phyloP scores from a whole-genome alignment of 2,329 filamentous ascomycete species.

The Plenodomus lindquistii region DNA sequence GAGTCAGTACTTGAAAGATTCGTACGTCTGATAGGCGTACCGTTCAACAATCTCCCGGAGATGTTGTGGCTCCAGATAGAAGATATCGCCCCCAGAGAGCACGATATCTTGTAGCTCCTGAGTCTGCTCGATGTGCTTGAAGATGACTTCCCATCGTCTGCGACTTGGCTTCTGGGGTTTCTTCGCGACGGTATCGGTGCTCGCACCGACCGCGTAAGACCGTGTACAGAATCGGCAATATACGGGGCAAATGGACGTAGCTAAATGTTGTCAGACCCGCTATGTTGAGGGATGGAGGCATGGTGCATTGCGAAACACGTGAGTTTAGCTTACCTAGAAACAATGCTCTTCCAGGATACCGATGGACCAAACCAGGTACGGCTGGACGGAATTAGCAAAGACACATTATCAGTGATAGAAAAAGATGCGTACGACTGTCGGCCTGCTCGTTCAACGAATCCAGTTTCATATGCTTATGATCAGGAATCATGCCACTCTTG shows the following conservation, averaged over 20 bases:
- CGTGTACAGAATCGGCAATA: slow-evolving; percentile 68
- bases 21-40: slow-evolving; percentile 9
- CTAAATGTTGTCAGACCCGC: slow-evolving; percentile 24
- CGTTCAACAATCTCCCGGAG: slow-evolving; percentile 58
- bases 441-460: slow-evolving; percentile 63
- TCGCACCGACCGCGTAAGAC: slow-evolving; percentile 60
- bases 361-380: slow-evolving; percentile 62
- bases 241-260: slow-evolving; percentile 63
- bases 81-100: slow-evolving; percentile 66
- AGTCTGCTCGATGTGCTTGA: slow-evolving; percentile 59
- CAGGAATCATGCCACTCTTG: slow-evolving; percentile 55
- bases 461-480: slow-evolving; percentile 59
- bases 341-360: slow-evolving; percentile 66
- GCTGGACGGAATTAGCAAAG: slow-evolving; percentile 28
- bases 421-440: slow-evolving; percentile 51
- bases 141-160: slow-evolving; percentile 62
- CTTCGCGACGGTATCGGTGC: slow-evolving; percentile 56
- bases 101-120: slow-evolving; percentile 61
- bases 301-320: not conserved
- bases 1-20: not conserved
- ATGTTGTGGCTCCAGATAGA: slow-evolving; percentile 59
- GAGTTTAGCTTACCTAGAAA: slow-evolving; percentile 57
- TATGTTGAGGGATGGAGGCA: not conserved
- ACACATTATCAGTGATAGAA: not conserved
- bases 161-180: slow-evolving; percentile 36